phyloP scores from a whole-genome alignment of 192 early-diverging fungal genomes.

The Coemansia asiatica region DNA sequence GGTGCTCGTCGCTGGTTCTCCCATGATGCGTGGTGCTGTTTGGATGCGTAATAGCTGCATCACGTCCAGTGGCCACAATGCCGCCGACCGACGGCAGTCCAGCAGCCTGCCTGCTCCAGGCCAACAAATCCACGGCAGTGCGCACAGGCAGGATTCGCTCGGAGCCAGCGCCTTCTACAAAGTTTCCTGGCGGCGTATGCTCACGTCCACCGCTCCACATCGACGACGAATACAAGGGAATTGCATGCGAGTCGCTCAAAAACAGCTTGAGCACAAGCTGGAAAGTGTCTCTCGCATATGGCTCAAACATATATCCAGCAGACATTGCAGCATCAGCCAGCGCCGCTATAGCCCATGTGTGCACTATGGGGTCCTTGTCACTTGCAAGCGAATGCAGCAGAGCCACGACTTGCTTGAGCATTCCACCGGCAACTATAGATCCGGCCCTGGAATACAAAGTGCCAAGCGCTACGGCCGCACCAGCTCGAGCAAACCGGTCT shows the following conservation, averaged over 20 bases:
- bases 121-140: neutral
- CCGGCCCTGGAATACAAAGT: conserved; percentile 87
- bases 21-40: conserved; percentile 42
- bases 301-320: conserved; percentile 88
- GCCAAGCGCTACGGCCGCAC: conserved; percentile 88
- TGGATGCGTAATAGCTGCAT: conserved; percentile 61
- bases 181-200: conserved; percentile 9
- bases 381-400: conserved; percentile 86
- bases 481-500: conserved; percentile 91
- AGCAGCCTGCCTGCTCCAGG: conserved; percentile 3
- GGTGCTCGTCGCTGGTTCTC: conserved; percentile 15
- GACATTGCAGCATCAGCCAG: conserved; percentile 83
- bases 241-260: conserved; percentile 84
- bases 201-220: conserved; percentile 45
- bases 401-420: conserved; percentile 85
- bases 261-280: conserved; percentile 85
- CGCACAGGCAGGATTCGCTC: conserved; percentile 26
- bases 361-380: conserved; percentile 91
- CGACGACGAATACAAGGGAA: conserved; percentile 37
- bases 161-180: conserved; percentile 3
- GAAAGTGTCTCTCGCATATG: conserved; percentile 85
- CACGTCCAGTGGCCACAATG: conserved; percentile 63
- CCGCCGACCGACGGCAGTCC: conserved; percentile 55
- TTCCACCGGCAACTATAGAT: conserved; percentile 77
- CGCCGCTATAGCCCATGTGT: conserved; percentile 88